Conservation (phyloP, 2,329 filamentous ascomycete species). For the Alternaria panax region DNA sequence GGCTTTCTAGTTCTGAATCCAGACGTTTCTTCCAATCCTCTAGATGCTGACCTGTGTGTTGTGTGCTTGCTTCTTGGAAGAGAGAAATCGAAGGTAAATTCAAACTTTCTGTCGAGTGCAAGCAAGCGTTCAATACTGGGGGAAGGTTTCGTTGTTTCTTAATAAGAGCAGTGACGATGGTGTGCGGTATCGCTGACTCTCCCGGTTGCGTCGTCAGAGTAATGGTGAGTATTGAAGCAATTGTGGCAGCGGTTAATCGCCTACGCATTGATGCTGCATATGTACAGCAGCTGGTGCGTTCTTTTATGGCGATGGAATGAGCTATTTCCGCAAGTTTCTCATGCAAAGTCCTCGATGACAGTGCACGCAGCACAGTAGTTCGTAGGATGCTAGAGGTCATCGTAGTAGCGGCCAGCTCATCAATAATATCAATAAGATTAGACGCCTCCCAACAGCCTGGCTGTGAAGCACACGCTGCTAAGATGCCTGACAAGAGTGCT, state of each 20-base stretch:
- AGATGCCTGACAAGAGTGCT: conserved; percentile 21
- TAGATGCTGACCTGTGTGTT: conserved; percentile 38
- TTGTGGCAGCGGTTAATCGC: conserved; percentile 30
- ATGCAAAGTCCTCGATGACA: conserved; percentile 38
- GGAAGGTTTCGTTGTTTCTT: conserved; percentile 37
- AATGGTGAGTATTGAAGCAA: conserved; percentile 40
- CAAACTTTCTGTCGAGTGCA: conserved; percentile 15
- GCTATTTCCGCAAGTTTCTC: conserved; percentile 30
- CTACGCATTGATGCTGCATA: conserved; percentile 20
- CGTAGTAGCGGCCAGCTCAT: conserved; percentile 26
- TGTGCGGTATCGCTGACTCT: conserved; percentile 24
- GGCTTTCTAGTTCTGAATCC: conserved; percentile 51
- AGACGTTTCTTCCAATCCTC: conserved; percentile 61
- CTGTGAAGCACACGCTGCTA: conserved; percentile 23
- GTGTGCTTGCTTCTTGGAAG: conserved; percentile 52
- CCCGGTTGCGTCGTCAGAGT: conserved; percentile 26
- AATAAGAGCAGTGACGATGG: conserved; percentile 33
- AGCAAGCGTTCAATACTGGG: conserved; percentile 18
- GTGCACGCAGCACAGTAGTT: conserved; percentile 28
- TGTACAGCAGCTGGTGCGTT: conserved; percentile 20
- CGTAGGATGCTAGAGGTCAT: conserved; percentile 24
- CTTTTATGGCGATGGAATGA: background rate
- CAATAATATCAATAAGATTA: conserved; percentile 21
- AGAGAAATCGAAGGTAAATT: conserved; percentile 32
- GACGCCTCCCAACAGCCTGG: conserved; percentile 12